Evolutionary conservation across 2,329 filamentous ascomycete species (phyloP), one percentile per base, ranked within the genome.

Genomic region (Sclerotinia spermophila): DNA sequence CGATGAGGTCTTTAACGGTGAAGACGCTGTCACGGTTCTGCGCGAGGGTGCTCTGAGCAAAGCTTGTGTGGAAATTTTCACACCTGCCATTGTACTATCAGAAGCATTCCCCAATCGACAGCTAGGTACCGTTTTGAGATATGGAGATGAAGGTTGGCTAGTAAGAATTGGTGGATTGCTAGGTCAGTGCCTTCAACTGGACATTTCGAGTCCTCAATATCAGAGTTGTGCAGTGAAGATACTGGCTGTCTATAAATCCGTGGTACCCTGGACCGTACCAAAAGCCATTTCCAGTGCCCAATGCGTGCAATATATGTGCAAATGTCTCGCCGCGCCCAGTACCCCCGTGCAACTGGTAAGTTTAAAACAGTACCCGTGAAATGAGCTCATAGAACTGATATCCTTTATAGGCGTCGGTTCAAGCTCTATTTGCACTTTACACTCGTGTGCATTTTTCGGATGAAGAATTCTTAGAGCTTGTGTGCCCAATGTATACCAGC

Each of bases 21-120:
- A 98, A 78, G 96, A 98, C 81, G 87, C 92, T 2, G 90, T 94
- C 6, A 94, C 95, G 21, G 91, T 92, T 24, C 83, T 97, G 77
- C 89, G 95, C 74, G 92, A 95, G 79, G 91, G 90, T 67, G 88
- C 92, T 69, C 86, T 99, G 73, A 97, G 94, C 79, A 92, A 93
- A 79, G 92, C 93, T 17, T 92, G 96, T 77, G 92, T 98, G 73
- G 96, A 98, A 80, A 94, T 98, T 73, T 96, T 97, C 80, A 97
- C 94, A 0, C 93, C 96, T 1, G 85, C 88, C 35, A 82, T 84
- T 1, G 90, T 97, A 30, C 87, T 97, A 69, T 82, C 87, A 73
- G 91, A 96, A 74, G 86, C 91, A 35, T 93, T 94, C 77, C 90
- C 92, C 17, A 89, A 90, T 76, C 86, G 93, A 75, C 90, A 93